Base-by-base conservation (phyloP, 352 stramenopile genomes). In the Globisporangium nodosum region DNA sequence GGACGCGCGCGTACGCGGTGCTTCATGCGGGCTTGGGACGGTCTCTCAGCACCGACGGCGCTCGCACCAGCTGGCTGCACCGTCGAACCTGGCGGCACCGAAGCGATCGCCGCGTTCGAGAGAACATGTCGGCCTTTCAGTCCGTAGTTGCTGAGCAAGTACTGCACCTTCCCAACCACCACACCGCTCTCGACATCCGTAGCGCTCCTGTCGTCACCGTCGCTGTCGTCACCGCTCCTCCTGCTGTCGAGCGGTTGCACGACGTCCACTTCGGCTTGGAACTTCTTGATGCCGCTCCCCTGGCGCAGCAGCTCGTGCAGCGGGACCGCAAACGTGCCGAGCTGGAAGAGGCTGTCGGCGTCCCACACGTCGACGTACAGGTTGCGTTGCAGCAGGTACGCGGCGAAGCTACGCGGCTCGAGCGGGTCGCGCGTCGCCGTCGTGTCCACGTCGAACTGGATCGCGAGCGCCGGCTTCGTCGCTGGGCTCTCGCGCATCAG, bases 311-410 rank as follows among this genome's bases (percentile, higher is more conserved):
- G 61, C 53, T 88, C 77, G n/a, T 88, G 76, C 1, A 98, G 66
- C 24, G 91, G 89, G 30, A 98, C 68, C 0, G 73, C 70, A 33
- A 89, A 81, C 8, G 88, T 94, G 0, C 93, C 94, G 0, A 98
- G 49, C 49, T 85, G 78, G 56, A 98, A 90, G 46, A 97, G 68
- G 56, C 81, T 96, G 24, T 98, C 88, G 2, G 84, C 92, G 53
- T 98, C 92, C 92, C 92, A 98, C 2, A 98, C 85, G 49, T 98
- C 90, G 20, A 98, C 83, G 49, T 92, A 88, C 21, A 98, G 61
- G 11, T 71, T 77, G 49, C 90, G 93, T 21, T 71, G 69, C 24
- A 91, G 70, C 42, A 98, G 68, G 59, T 98, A 98, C 47, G 81
- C 70, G 3, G 85, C 77, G 69, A 98, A 98, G 2, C 69, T 56